Conservation (phyloP, 2,329 filamentous ascomycete species). For the Davidsoniella virescens region DNA sequence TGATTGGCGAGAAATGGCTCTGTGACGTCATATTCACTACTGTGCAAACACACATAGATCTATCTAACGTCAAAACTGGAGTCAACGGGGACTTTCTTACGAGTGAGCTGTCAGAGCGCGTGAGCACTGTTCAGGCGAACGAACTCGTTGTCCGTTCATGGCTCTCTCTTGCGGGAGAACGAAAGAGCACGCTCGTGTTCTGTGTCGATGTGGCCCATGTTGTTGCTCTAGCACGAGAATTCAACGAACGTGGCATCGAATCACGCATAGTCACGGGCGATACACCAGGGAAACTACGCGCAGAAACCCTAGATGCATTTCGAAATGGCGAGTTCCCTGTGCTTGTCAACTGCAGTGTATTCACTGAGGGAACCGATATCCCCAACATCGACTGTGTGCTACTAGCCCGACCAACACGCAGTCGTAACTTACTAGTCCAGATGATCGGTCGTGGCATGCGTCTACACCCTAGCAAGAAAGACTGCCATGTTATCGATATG, state of each 20-base stretch:
- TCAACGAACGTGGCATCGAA: constrained; percentile 63
- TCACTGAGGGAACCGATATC: constrained; percentile 94
- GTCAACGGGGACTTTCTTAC: constrained; percentile 60
- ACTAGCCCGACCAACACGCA: constrained; percentile 74
- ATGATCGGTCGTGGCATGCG: constrained; percentile 96
- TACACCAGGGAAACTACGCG: constrained; percentile 53
- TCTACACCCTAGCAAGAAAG: constrained; percentile 58
- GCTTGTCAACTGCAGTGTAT: constrained; percentile 86
- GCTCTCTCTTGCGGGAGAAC: constrained; percentile 54
- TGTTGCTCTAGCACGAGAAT: constrained; percentile 53
- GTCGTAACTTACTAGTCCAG: constrained; percentile 83
- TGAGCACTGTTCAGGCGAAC: constrained; percentile 72
- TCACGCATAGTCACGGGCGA: constrained; percentile 76
- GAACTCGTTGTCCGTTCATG: constrained; percentile 74
- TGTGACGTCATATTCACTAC: constrained; percentile 89
- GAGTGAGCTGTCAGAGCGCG: constrained; percentile 57
- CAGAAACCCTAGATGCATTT: constrained; percentile 59
- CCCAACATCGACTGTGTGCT: constrained; percentile 92
- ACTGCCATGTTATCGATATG: constrained; percentile 95
- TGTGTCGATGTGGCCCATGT: constrained; percentile 86
- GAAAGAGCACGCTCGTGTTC: constrained; percentile 82
- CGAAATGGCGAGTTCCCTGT: constrained; percentile 57
- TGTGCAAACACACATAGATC: constrained; percentile 64
- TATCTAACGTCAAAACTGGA: constrained; percentile 43
- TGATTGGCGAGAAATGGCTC: constrained; percentile 79